These are phyloP conservation scores for Fraxinus dipetala DNA, from an alignment of 305 asterid species.

Conservation along the genomic window DNA sequence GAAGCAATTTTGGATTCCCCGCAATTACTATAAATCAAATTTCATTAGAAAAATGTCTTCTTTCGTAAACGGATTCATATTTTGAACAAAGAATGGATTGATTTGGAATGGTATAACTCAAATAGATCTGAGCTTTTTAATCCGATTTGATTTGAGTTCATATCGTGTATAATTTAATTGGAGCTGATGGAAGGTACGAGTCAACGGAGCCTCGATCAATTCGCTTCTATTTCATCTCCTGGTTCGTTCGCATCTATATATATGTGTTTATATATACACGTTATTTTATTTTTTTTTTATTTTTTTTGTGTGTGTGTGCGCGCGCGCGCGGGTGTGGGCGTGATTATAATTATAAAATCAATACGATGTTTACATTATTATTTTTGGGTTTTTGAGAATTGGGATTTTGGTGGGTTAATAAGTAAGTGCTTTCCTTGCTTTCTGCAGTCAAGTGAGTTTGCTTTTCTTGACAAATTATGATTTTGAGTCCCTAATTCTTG, in stretches of 20 bases:
- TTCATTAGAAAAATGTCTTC: background rate
- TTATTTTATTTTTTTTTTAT: background rate
- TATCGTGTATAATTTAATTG: constrained; percentile 22
- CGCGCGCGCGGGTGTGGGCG: background rate
- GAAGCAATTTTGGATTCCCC: constrained; percentile 22
- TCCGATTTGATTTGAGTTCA: constrained; percentile 24
- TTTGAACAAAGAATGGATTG: background rate
- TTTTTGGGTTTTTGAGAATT: background rate
- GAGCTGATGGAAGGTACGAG: constrained; percentile 65
- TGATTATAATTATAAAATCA: background rate
- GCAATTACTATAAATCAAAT: constrained; percentile 8
- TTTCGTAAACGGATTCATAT: background rate
- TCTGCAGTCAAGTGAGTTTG: background rate
- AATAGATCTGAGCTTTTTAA: constrained; percentile 36
- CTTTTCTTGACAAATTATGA: background rate
- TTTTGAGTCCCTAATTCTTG: background rate
- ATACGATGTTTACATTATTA: background rate
- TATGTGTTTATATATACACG: too few species aligned
- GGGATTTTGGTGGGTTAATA: background rate
- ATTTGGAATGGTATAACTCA: constrained; percentile 16
- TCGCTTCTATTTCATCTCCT: constrained; percentile 59
- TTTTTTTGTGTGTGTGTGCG: background rate
- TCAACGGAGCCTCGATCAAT: constrained; percentile 58
- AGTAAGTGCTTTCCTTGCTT: background rate
- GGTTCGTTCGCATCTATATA: constrained; percentile 41